Conservation (phyloP, 75 land plant species). For the Picea glauca region DNA sequence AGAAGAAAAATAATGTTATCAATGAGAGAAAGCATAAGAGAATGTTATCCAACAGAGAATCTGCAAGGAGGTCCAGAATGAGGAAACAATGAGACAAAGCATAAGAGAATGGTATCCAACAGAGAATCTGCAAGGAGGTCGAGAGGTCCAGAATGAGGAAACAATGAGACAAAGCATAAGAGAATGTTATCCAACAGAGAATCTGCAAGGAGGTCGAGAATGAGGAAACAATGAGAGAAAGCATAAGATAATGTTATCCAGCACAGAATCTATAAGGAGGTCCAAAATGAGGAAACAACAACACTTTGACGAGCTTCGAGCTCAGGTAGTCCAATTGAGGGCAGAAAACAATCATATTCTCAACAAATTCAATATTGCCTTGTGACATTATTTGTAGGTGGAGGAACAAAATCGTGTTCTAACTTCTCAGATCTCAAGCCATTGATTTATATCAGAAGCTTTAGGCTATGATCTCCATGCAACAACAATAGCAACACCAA, state of each 20-base stretch:
- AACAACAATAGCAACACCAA: slow-evolving; percentile 4
- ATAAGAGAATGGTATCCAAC: slow-evolving; percentile 67
- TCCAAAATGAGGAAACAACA: slow-evolving; percentile 68
- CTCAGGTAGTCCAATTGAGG: slow-evolving; percentile 43
- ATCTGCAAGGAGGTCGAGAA: too few species aligned
- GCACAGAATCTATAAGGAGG: slow-evolving; percentile 71
- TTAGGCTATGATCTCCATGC: slow-evolving; percentile 31
- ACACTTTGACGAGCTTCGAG: slow-evolving; percentile 62
- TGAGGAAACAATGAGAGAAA: slow-evolving; percentile 28
- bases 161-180: neutral
- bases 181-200: too few species aligned
- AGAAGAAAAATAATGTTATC: slow-evolving; percentile 2
- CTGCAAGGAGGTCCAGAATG: too few species aligned
- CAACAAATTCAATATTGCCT: slow-evolving; percentile 34
- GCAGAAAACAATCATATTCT: slow-evolving; percentile 49
- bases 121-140: slow-evolving; percentile 59
- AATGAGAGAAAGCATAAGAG: neutral
- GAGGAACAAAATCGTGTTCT: slow-evolving; percentile 50
- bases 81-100: slow-evolving; percentile 35
- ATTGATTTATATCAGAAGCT: slow-evolving; percentile 51
- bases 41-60: too few species aligned
- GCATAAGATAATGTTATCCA: slow-evolving; percentile 65
- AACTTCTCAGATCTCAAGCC: slow-evolving; percentile 53
- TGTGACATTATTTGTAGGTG: slow-evolving; percentile 30
- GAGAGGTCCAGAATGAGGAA: slow-evolving; percentile 42